These are phyloP conservation scores for Podospora pseudopauciseta DNA, from an alignment of 495 filamentous ascomycete genomes.

Conservation along the genomic window DNA sequence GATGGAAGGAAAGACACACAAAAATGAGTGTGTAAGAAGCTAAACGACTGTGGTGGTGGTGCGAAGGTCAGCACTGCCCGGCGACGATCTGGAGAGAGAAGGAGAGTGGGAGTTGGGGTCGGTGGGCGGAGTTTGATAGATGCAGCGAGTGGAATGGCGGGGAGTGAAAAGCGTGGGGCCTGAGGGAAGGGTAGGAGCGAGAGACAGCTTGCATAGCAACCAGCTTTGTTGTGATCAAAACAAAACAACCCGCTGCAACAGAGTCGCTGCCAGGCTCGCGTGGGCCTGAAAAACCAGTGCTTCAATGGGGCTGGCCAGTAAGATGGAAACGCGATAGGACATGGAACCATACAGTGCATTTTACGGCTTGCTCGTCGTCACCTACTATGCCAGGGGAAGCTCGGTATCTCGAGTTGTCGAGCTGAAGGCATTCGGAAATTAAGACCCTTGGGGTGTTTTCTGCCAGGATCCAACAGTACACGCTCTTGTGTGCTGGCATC, in stretches of 20 bases:
- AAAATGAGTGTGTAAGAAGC: background rate
- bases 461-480: background rate
- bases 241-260: background rate
- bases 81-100: background rate
- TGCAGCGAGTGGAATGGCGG: background rate
- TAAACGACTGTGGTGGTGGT: background rate
- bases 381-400: background rate
- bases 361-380: background rate
- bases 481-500: background rate
- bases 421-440: background rate
- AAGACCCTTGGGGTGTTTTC: background rate
- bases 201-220: background rate
- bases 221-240: background rate
- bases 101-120: background rate
- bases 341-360: background rate
- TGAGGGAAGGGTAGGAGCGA: background rate
- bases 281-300: background rate
- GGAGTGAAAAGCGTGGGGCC: background rate
- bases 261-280: background rate
- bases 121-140: background rate
- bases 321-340: background rate
- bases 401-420: background rate
- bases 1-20: background rate
- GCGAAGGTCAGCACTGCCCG: background rate
- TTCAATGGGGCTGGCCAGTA: background rate